Evolutionary conservation across 352 stramenopile species (phyloP).

Genomic region (Pythium periplocum): DNA sequence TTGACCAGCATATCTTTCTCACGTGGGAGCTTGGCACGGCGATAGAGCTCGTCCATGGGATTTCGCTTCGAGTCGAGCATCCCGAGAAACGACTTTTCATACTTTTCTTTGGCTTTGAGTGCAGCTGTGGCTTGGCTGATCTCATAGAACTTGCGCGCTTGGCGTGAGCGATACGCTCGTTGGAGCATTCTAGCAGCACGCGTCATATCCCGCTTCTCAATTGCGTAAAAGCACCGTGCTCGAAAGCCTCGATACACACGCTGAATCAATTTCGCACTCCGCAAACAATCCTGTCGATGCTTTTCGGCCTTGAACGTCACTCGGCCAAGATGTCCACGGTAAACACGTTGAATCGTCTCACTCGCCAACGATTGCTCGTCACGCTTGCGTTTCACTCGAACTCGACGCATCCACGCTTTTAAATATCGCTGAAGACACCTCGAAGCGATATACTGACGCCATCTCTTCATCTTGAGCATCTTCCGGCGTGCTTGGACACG

Average conservation of each 20-base stretch:
- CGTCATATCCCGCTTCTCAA: conserved; percentile 25
- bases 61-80: conserved; percentile 49
- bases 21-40: conserved; percentile 38
- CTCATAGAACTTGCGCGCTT: conserved; percentile 43
- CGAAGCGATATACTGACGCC: conserved; percentile 34
- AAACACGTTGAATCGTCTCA: conserved; percentile 37
- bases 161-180: conserved; percentile 36
- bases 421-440: conserved; percentile 50
- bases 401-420: conserved; percentile 35
- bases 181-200: conserved; percentile 35
- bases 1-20: conserved; percentile 38
- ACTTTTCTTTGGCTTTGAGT: conserved; percentile 51
- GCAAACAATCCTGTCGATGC: conserved; percentile 24
- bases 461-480: conserved; percentile 39
- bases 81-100: conserved; percentile 45
- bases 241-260: conserved; percentile 34
- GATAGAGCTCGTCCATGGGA: conserved; percentile 61
- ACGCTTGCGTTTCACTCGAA: conserved; percentile 27
- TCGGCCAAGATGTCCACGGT: conserved; percentile 33
- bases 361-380: conserved; percentile 32
- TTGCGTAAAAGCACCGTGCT: conserved; percentile 24
- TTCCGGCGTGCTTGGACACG: conserved; percentile 28
- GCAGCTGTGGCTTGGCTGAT: conserved; percentile 44
- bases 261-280: conserved; percentile 29
- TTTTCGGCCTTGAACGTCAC: conserved; percentile 21